phyloP scores from a whole-genome alignment of 78 protist species.

The Dictyostelium purpureum region DNA sequence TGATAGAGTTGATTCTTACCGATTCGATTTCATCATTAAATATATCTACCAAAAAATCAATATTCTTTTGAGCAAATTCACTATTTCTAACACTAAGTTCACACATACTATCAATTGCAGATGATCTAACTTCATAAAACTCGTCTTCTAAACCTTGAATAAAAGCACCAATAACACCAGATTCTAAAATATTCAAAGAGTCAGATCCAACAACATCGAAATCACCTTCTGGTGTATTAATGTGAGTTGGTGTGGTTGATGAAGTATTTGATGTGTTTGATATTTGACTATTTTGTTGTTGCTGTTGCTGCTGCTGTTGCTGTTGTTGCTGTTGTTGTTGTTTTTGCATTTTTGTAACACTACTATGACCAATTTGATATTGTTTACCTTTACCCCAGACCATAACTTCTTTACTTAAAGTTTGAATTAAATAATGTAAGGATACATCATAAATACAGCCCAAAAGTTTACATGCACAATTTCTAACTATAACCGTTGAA shows the following conservation, averaged over 20 bases:
- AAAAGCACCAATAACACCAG: conserved; percentile 84
- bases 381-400: conserved; percentile 40
- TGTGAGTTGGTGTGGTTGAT: neutral
- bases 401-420: conserved; percentile 74
- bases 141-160: conserved; percentile 81
- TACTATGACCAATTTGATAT: conserved; percentile 63
- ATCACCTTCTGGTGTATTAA: conserved; percentile 60
- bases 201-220: conserved; percentile 61
- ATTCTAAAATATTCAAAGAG: conserved; percentile 47
- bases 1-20: conserved; percentile 79
- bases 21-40: conserved; percentile 80
- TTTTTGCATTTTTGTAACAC: conserved; percentile 24
- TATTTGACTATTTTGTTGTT: neutral
- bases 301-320: conserved; percentile 31
- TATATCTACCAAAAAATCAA: conserved; percentile 78
- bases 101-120: conserved; percentile 81
- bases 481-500: conserved; percentile 65
- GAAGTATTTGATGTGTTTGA: neutral
- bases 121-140: conserved; percentile 75
- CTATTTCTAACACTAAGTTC: conserved; percentile 66
- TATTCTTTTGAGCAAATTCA: conserved; percentile 75
- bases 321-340: conserved; percentile 14
- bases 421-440: conserved; percentile 62
- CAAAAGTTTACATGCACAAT: conserved; percentile 67
- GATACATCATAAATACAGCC: conserved; percentile 77